Evolutionary conservation across 2,329 filamentous ascomycete genomes (phyloP), one percentile per base, ranked within the genome.

Genomic region (Colletotrichum salicis): DNA sequence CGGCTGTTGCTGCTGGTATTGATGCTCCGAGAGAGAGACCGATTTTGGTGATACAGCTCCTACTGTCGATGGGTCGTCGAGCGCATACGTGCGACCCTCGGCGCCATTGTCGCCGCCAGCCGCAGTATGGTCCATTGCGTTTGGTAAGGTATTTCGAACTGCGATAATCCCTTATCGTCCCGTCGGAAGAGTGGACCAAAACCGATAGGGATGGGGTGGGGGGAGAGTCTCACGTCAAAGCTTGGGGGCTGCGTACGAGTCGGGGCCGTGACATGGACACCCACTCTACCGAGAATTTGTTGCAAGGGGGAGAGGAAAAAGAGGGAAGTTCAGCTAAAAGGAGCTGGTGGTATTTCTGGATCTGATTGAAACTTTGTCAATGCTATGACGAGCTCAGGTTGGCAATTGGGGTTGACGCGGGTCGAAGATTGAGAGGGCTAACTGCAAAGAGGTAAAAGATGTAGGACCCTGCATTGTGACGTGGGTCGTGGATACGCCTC

Each of bases 111-210:
- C 64, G 24, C 19, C 29, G 37, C 24, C 35, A 33, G 51, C 33
- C 13, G 48, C 24, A 51, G 33, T 48, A 52, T 37, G 51, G 37
- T 70, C 55, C 70, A 72, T 72, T 54, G 27, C 61, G 60, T 61
- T 62, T 54, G 24, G 15, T 48, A n/a, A 48, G 41, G 41, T 57
- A 31, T 29, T 37, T 31, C 12, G 27, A 68, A 56, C 64, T 59
- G 33, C 69, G 54, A 68, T 68, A 62, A 71, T 63, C 69, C 52
- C 58, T 71, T 71, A 31, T 54, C 69, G 41, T 62, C 33, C 64
- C 52, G 33, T 48, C 13, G 54, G 24, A 45, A 48, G 24, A 41
- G 64, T 71, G 68, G 68, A 62, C 54, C 27, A 33, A 54, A 55
- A 48, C 33, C n/a, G 64, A 59, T 41, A 51, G 33, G 67, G 56